Evolutionary conservation across 2,329 filamentous ascomycete genomes (phyloP).

Genomic region (Talaromyces rugulosus): DNA sequence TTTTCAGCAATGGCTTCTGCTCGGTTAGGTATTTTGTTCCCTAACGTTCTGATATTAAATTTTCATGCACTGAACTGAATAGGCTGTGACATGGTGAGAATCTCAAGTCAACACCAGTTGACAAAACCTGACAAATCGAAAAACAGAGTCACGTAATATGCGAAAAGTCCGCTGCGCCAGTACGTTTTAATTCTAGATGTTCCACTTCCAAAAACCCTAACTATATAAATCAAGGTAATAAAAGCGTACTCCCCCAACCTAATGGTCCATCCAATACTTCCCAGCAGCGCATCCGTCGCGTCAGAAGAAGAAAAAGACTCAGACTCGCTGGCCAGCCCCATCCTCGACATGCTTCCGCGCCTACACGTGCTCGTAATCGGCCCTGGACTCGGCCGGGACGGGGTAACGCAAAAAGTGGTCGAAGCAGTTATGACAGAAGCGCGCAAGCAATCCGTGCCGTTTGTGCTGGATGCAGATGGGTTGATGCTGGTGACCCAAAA

Average conservation of each 20-base stretch:
- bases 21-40: slow-evolving; percentile 58
- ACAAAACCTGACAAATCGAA: not conserved
- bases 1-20: slow-evolving; percentile 98
- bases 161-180: slow-evolving; percentile 73
- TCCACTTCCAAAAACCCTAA: not conserved
- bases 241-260: slow-evolving; percentile 97
- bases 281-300: slow-evolving; percentile 58
- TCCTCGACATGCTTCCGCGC: slow-evolving; percentile 76
- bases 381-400: slow-evolving; percentile 84
- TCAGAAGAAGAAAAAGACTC: slow-evolving; percentile 49
- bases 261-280: slow-evolving; percentile 97
- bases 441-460: slow-evolving; percentile 63
- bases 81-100: slow-evolving; percentile 72
- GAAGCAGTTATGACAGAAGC: slow-evolving; percentile 75
- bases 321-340: slow-evolving; percentile 61
- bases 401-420: slow-evolving; percentile 83
- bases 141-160: slow-evolving; percentile 78
- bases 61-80: slow-evolving; percentile 8
- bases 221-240: slow-evolving; percentile 61
- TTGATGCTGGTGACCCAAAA: slow-evolving; percentile 70
- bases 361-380: slow-evolving; percentile 92
- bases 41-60: no score
- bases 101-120: not conserved
- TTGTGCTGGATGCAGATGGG: slow-evolving; percentile 91
- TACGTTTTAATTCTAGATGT: slow-evolving; percentile 17